Conservation (phyloP, 352 stramenopile genomes). For the Saprolegnia parasitica region DNA sequence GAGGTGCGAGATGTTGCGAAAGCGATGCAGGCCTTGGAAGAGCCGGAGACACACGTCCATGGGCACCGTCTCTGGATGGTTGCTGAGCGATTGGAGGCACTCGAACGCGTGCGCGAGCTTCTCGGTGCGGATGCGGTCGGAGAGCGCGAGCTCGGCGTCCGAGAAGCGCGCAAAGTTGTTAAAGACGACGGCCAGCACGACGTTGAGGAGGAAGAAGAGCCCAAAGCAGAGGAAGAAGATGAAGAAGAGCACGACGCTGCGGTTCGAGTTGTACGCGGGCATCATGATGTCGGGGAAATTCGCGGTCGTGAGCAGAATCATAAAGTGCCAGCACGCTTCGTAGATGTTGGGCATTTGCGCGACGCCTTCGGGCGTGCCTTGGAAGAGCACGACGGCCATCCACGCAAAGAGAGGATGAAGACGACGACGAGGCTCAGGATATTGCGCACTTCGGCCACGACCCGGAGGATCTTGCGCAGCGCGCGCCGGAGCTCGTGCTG, state of each 20-base stretch:
- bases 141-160: conserved; percentile 36
- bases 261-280: conserved; percentile 47
- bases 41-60: conserved; percentile 14
- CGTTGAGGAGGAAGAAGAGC: conserved; percentile 76
- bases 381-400: conserved; percentile 59
- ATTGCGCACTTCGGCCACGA: conserved; percentile 27
- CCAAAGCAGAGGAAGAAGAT: conserved; percentile 61
- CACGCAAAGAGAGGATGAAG: conserved; percentile 55
- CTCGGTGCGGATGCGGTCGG: conserved; percentile 32
- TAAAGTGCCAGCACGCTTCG: conserved; percentile 50
- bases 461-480: conserved; percentile 22
- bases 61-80: neutral
- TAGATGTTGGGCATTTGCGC: conserved; percentile 50
- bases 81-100: neutral
- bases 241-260: conserved; percentile 57
- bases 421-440: conserved; percentile 33
- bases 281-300: conserved; percentile 85
- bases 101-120: conserved; percentile 47
- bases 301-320: conserved; percentile 68
- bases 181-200: conserved; percentile 70
- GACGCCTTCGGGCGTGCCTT: conserved; percentile 46
- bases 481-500: conserved; percentile 15
- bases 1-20: conserved; percentile 15
- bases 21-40: conserved; percentile 21
- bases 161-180: conserved; percentile 46